phyloP scores from a whole-genome alignment of 2,329 filamentous ascomycete species.

The Xylaria sp. region DNA sequence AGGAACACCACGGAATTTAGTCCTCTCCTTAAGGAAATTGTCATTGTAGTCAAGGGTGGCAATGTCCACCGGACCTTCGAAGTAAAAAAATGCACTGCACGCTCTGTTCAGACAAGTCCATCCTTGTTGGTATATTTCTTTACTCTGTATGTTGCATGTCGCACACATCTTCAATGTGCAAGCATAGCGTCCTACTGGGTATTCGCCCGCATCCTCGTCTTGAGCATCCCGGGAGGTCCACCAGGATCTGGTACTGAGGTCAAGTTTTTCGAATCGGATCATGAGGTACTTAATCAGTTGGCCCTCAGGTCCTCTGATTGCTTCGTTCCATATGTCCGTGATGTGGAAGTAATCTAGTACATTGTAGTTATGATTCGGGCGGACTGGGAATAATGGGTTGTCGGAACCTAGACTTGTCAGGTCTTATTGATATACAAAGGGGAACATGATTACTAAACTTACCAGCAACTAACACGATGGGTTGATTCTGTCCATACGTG shows the following conservation, averaged over 20 bases:
- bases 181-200: slow-evolving; percentile 36
- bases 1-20: slow-evolving; percentile 42
- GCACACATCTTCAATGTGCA: slow-evolving; percentile 40
- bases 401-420: slow-evolving; percentile 45
- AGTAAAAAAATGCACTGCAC: slow-evolving; percentile 56
- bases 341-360: slow-evolving; percentile 71
- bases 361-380: slow-evolving; percentile 61
- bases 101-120: slow-evolving; percentile 35
- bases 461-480: slow-evolving; percentile 61
- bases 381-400: slow-evolving; percentile 50
- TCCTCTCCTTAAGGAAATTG: slow-evolving; percentile 60
- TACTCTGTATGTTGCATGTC: slow-evolving; percentile 43
- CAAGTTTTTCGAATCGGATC: slow-evolving; percentile 67
- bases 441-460: slow-evolving; percentile 23
- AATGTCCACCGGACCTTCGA: slow-evolving; percentile 34
- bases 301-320: slow-evolving; percentile 43
- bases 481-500: slow-evolving; percentile 48
- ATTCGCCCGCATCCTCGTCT: slow-evolving; percentile 29
- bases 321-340: slow-evolving; percentile 70
- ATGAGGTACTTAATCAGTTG: slow-evolving; percentile 45
- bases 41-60: slow-evolving; percentile 53
- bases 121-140: slow-evolving; percentile 39
- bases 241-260: slow-evolving; percentile 56
- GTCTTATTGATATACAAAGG: background rate
- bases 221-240: slow-evolving; percentile 51